Evolutionary conservation across 441 rosid genomes (phyloP), one percentile per base, ranked within the genome.

Genomic region (Syzygium malaccense): DNA sequence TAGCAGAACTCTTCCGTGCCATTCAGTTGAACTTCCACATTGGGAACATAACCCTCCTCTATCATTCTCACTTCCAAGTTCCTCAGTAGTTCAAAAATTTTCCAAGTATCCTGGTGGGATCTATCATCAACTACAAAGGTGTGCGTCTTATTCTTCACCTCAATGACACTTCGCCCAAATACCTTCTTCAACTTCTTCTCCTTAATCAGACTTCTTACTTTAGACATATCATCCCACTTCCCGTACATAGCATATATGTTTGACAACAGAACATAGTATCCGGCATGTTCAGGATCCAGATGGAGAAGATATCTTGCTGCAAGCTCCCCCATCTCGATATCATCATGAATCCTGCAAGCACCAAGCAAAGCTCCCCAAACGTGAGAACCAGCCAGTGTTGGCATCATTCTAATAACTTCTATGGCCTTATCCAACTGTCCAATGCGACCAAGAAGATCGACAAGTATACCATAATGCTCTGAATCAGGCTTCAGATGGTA

Each of bases 261-360:
- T 41, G 95, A 95, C 60, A 94, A 90, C 85, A 93, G 49, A 85
- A 94, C 86, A 68, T 93, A 92, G 86, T 94, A 95, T 66, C 96
- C 96, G 56, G 92, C 94, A 92, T 95, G 94, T 37, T 93, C 91
- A 23, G 92, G 85, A 79, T 94, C 94, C 90, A 93, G 64, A 54
- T 88, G 88, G 80, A 93, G 91, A 71, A 94, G 94, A 89, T 92
- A 91, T 86, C 91, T 90, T 48, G 93, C 93, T 10, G 92, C 93
- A 56, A 86, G 55, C 89, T 93, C 96, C 28, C 94, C 95, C 83
- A 93, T 89, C 93, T 94, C 91, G 25, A 66, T 86, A 80, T 95
- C 92, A 85, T 93, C 93, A 91, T 94, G 94, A 92, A 93, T 92
- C 92, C 94, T 92, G 89, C 96, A 94, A 4, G 95, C 94, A 49